A percentile compares a stretch with the other conserved stretches of the same genome.
Conservation (phyloP, 768 basidiomycete genomes). For the Mycena floridula region DNA sequence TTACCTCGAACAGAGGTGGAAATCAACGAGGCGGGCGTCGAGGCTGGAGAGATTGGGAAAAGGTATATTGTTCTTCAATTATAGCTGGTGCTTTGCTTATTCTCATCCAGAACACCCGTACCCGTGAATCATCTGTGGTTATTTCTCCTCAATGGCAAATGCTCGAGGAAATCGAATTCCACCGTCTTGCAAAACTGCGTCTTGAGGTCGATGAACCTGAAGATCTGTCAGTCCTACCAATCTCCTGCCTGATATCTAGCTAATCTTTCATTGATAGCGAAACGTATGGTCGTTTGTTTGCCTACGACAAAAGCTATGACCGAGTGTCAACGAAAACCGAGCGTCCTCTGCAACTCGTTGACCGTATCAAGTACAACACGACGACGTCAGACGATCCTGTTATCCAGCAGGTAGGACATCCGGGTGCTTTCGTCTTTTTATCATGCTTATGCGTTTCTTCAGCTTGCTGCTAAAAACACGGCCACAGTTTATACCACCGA, state of each 20-base stretch:
- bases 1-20: conserved; percentile 33
- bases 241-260: too few relatives aligned
- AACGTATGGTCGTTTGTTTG: conserved; percentile 82
- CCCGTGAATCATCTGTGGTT: conserved; percentile 88
- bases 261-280: conserved; percentile 58
- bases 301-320: conserved; percentile 94
- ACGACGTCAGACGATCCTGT: conserved; percentile 98
- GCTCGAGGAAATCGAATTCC: conserved; percentile 96
- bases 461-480: conserved; percentile 76
- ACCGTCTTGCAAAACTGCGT: conserved; percentile 82
- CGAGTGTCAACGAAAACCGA: conserved; percentile 93
- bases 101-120: conserved; percentile 57
- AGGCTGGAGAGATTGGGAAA: conserved; percentile 94
- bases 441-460: conserved; percentile 7
- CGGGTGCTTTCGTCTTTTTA: conserved; percentile 1
- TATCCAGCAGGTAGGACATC: conserved; percentile 77
- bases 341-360: conserved; percentile 83
- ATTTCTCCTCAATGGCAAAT: conserved; percentile 92
- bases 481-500: conserved; percentile 94
- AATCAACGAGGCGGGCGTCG: conserved; percentile 54
- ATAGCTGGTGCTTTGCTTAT: too few relatives aligned
- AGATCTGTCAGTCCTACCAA: conserved; percentile 57
- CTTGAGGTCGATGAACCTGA: conserved; percentile 94
- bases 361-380: conserved; percentile 94
- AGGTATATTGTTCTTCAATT: conserved; percentile 40